phyloP scores from a whole-genome alignment of 148 eudicot species.

The Heliosperma pusillum region DNA sequence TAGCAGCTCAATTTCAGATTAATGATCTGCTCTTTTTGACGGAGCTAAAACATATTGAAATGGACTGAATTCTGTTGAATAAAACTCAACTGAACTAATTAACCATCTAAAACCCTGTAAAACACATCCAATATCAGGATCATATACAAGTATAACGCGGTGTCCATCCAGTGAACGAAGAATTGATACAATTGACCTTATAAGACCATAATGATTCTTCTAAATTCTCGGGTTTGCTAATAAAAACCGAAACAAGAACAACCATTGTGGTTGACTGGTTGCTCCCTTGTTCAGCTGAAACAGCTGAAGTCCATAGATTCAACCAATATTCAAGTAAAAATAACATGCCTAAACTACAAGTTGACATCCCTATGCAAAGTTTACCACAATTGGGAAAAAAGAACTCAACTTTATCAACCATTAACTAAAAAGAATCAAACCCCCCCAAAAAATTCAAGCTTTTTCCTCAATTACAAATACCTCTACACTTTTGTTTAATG shows the following conservation, averaged over 20 bases:
- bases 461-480: slow-evolving; percentile 7
- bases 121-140: neutral
- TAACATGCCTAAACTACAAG: neutral
- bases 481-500: too few relatives aligned
- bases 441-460: neutral
- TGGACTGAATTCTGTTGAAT: neutral
- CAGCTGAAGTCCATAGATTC: neutral
- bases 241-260: neutral
- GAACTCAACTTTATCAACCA: slow-evolving; percentile 5
- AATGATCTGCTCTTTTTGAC: neutral
- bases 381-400: neutral
- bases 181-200: neutral
- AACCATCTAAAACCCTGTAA: neutral
- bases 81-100: neutral
- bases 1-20: neutral
- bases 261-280: neutral
- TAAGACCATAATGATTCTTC: neutral
- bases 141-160: neutral
- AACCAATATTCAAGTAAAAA: too few relatives aligned
- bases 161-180: neutral
- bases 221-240: neutral
- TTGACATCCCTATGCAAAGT: neutral
- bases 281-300: neutral
- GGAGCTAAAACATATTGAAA: neutral
- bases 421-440: neutral